Evolutionary conservation across 805 yeast species (phyloP), one percentile per base, ranked within the genome.

Genomic region (Kodamaea kaohsiungensis): DNA sequence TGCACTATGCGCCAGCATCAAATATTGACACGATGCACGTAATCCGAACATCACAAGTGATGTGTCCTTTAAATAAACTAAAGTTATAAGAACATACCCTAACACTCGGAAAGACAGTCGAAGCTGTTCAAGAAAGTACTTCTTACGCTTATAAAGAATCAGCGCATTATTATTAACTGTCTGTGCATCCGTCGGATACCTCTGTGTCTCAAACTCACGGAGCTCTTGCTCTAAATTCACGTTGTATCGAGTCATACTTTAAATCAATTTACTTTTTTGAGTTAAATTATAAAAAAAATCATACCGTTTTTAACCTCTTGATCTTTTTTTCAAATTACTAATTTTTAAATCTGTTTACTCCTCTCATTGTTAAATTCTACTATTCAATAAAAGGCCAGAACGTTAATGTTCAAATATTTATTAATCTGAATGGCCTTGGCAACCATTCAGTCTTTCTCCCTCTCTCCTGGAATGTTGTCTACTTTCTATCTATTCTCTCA

Each of bases 101-200:
- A 73, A 27, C 2, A 69, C 50, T 43, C 72, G 73, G 17, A 78
- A 43, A 3, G 68, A 61, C 17, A 65, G 64, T 17, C 72, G 61
- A 8, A 81, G 58, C 39, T 77, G 71, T 22, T 63, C 61, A 10
- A 72, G 60, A 55, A 78, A 78, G 53, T 64, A 71, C 55, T 69
- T 67, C 65, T 74, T 77, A 49, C 81, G 69, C 57, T 75, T 74
- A 54, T 78, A 78, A 9, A 77, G 67, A 19, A 72, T 66, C 19
- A 70, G 60, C 5, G 69, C 69, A 60, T 80, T 78, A 62, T 80
- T 77, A 13, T 60, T 58, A 37, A 68, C 57, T 3, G 81, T 70
- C 62, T 80, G 77, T 46, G 74, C 74, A 9, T 65, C 67, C 0
- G 74, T 62, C 2, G 79, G 78, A 48, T 65, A 68, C 45, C 57